phyloP scores from a whole-genome alignment of 2,329 filamentous ascomycete species.

The Dactylella cylindrospora region DNA sequence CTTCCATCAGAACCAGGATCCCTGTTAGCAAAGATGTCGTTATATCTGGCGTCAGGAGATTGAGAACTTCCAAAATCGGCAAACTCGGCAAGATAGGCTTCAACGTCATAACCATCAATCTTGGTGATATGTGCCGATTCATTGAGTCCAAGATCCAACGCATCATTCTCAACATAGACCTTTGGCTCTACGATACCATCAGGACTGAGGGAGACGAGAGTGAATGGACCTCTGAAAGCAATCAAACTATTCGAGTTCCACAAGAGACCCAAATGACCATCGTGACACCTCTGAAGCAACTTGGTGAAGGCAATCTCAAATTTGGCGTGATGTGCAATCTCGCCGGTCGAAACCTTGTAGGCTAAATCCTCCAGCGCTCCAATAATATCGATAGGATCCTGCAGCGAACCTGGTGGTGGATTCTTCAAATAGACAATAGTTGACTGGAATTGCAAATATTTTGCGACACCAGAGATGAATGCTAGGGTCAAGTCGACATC shows the following conservation, averaged over 20 bases:
- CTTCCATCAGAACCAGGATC: slow-evolving; percentile 33
- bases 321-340: slow-evolving; percentile 24
- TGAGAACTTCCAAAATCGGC: slow-evolving; percentile 29
- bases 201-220: slow-evolving; percentile 23
- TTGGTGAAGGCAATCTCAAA: slow-evolving; percentile 28
- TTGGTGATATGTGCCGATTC: slow-evolving; percentile 9
- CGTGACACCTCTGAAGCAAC: slow-evolving; percentile 30
- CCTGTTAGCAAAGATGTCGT: slow-evolving; percentile 29
- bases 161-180: slow-evolving; percentile 24
- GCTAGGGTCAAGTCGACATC: slow-evolving; percentile 20
- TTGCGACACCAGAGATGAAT: slow-evolving; percentile 23
- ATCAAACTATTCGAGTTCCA: slow-evolving; percentile 9
- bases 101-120: slow-evolving; percentile 32
- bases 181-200: slow-evolving; percentile 29
- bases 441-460: slow-evolving; percentile 36
- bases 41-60: slow-evolving; percentile 40
- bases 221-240: slow-evolving; percentile 23
- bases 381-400: slow-evolving; percentile 32
- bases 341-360: slow-evolving; percentile 7
- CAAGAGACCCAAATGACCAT: slow-evolving; percentile 28
- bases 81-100: slow-evolving; percentile 26
- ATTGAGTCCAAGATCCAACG: slow-evolving; percentile 5
- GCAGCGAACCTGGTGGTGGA: slow-evolving; percentile 24
- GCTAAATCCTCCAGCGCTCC: slow-evolving; percentile 26
- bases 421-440: slow-evolving; percentile 30